These are phyloP conservation scores for Hippophae rhamnoides DNA, from an alignment of 306 rosid species.

Conservation along the genomic window DNA sequence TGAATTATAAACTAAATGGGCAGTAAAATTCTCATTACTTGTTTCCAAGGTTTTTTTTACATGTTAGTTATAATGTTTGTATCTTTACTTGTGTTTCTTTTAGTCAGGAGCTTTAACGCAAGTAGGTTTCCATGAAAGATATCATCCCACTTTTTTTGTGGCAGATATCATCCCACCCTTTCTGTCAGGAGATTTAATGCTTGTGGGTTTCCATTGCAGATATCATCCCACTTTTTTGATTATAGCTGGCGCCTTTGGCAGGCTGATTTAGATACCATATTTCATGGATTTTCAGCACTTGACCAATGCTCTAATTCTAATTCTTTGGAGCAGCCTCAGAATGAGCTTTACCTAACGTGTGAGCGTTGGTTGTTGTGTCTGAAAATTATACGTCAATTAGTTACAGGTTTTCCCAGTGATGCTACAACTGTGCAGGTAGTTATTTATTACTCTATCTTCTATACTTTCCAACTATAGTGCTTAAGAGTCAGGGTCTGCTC, in stretches of 20 bases:
- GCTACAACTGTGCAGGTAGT: conserved; percentile 77
- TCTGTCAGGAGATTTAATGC: conserved; percentile 1
- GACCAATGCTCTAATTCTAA: conserved; percentile 49
- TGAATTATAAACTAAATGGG: too few species aligned
- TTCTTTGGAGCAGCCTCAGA: conserved; percentile 55
- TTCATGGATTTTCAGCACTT: conserved; percentile 70
- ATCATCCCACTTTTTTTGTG: too few species aligned
- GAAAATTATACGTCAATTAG: conserved; percentile 74
- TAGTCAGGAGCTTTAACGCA: too few species aligned
- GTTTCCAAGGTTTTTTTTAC: not conserved
- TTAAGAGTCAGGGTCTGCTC: not conserved
- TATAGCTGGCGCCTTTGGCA: conserved; percentile 96
- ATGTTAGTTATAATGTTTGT: not conserved
- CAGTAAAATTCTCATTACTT: not conserved
- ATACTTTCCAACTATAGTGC: conserved; percentile 2
- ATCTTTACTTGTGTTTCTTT: not conserved
- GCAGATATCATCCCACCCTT: too few species aligned
- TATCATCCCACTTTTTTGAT: conserved; percentile 84
- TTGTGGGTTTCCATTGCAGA: conserved; percentile 48
- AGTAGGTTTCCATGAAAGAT: too few species aligned
- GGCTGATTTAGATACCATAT: conserved; percentile 65
- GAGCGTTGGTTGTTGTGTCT: conserved; percentile 93
- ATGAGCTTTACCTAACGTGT: conserved; percentile 70
- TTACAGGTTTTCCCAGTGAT: conserved; percentile 89
- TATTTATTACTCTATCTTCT: conserved; percentile 4